These are phyloP conservation scores for Chondrus crispus DNA, from an alignment of 23 red algal species.

Conservation along the genomic window DNA sequence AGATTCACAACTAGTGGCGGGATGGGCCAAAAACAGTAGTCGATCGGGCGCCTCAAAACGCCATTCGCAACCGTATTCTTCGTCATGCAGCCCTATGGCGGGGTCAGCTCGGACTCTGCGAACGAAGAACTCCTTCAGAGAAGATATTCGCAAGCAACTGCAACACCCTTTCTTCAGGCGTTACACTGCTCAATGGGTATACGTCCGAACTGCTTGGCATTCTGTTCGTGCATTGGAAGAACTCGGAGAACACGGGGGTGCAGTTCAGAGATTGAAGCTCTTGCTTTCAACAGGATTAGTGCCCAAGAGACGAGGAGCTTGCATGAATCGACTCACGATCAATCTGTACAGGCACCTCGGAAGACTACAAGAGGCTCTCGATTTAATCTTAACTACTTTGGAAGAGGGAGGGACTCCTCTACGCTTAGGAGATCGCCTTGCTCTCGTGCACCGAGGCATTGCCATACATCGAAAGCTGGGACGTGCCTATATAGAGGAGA, in stretches of 20 bases:
- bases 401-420: not conserved
- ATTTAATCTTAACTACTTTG: slow-evolving; percentile 30
- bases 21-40: not conserved
- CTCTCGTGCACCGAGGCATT: slow-evolving; percentile 13
- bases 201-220: slow-evolving; percentile 55
- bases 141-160: not conserved
- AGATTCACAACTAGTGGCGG: not conserved
- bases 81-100: not conserved
- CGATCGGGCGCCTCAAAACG: too few species aligned
- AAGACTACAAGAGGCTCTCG: slow-evolving; percentile 24
- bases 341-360: slow-evolving; percentile 62
- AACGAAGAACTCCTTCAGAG: not conserved
- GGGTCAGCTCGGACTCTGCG: not conserved
- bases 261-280: slow-evolving; percentile 36
- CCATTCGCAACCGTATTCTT: not conserved
- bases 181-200: slow-evolving; percentile 48
- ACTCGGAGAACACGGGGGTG: slow-evolving; percentile 45
- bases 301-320: slow-evolving; percentile 36
- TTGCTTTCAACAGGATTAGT: slow-evolving; percentile 53
- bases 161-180: slow-evolving; percentile 57
- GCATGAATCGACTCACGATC: slow-evolving; percentile 57
- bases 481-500: not conserved
- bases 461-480: slow-evolving; percentile 41
- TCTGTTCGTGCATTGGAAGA: slow-evolving; percentile 59
- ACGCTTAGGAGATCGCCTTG: slow-evolving; percentile 41